Evolutionary conservation across 2,329 filamentous ascomycete genomes (phyloP), one percentile per base, ranked within the genome.

Genomic region (Lojkania enalia): DNA sequence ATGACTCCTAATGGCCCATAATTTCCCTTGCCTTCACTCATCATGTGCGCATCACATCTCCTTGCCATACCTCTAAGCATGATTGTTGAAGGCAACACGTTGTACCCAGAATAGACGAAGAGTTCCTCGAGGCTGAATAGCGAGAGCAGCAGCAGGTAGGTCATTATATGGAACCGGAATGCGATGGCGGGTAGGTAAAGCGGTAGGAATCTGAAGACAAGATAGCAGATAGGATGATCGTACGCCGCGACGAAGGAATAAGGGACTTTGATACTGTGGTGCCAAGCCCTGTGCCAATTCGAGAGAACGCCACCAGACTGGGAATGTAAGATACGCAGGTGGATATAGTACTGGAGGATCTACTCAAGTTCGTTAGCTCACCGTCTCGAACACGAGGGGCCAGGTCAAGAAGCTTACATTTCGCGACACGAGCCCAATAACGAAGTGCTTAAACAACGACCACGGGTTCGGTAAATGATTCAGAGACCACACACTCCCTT

Each of bases 81-180:
- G 53, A 84, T 80, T 5, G 72, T 78, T 2, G 78, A 80, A 2
- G 81, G 80, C 42, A 84, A 68, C 5, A 82, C 71, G 13, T 76
- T 80, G 67, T 90, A 90, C 0, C 86, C 86, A 0, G 82, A 87
- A 68, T 82, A 82, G 20, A 83, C 74, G 36, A 88, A 71, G 0
- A 82, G 82, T 52, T 88, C 85, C 53, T 89, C 84, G 0, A 84
- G 60, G 2, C 84, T 86, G 50, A 80, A 78, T 19, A 89, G 61
- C 0, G 78, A 76, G 13, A 84, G 73, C 51, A 88, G 80, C 9
- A 87, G 58, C 44, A 88, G 77, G 70, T 85, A 89, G 0, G 84
- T 88, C n/a, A 90, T 74, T 3, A 89, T 76, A 64, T 90, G 87
- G 25, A 85, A 83, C 6, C 83, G 82, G 30, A 88, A 74, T n/a